These are phyloP conservation scores for Hamigera avellanea DNA, from an alignment of 495 filamentous ascomycete species.

Conservation along the genomic window DNA sequence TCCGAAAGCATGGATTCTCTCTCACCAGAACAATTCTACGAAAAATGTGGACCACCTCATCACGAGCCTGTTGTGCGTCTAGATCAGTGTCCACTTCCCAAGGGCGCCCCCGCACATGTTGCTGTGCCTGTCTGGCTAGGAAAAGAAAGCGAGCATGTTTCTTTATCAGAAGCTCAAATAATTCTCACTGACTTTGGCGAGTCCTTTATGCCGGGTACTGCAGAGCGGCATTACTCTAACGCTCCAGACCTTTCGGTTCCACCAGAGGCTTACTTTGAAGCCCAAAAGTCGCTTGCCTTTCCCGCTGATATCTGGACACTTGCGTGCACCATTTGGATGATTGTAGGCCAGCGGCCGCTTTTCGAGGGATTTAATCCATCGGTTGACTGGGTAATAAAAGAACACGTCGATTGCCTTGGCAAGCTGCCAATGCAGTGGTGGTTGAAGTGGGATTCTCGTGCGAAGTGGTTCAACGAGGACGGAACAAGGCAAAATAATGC, in stretches of 20 bases:
- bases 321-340: not conserved
- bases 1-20: slow-evolving; percentile 5
- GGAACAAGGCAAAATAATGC: not conserved
- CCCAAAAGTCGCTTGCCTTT: slow-evolving; percentile 7
- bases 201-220: slow-evolving; percentile 10
- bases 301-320: slow-evolving; percentile 11
- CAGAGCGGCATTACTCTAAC: slow-evolving; percentile 7
- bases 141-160: slow-evolving; percentile 8
- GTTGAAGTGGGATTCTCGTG: slow-evolving; percentile 9
- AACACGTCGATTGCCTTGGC: slow-evolving; percentile 12
- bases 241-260: slow-evolving; percentile 10
- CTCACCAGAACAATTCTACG: slow-evolving; percentile 11
- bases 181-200: slow-evolving; percentile 16
- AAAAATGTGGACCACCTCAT: slow-evolving; percentile 10
- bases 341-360: not conserved
- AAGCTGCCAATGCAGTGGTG: slow-evolving; percentile 11
- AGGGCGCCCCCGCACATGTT: slow-evolving; percentile 2
- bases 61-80: slow-evolving; percentile 11
- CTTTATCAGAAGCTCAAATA: slow-evolving; percentile 7
- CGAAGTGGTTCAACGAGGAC: slow-evolving; percentile 8
- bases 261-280: slow-evolving; percentile 8
- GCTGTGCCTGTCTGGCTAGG: slow-evolving; percentile 11
- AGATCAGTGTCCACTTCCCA: slow-evolving; percentile 5
- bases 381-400: slow-evolving; percentile 9
- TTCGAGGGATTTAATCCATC: slow-evolving; percentile 2